Conservation (phyloP, 768 basidiomycete genomes). For the Mycena latifolia region DNA sequence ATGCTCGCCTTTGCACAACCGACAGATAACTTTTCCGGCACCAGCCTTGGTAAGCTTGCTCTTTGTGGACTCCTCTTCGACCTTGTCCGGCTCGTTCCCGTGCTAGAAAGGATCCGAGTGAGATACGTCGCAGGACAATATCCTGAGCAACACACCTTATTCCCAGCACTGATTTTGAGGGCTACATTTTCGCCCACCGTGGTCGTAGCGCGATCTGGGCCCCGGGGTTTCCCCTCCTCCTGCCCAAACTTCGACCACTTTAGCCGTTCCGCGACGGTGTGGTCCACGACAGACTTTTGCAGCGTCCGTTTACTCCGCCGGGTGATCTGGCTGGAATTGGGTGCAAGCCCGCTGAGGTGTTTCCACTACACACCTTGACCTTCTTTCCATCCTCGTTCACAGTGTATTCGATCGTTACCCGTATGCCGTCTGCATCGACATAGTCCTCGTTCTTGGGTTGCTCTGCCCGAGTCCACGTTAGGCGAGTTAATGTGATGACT, state of each 20-base stretch:
- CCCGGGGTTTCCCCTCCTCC: constrained; percentile 88
- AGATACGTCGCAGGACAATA: background rate
- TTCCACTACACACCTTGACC: constrained; percentile 77
- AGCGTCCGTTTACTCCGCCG: constrained; percentile 88
- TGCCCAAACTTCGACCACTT: constrained; percentile 95
- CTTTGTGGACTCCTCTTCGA: constrained; percentile 76
- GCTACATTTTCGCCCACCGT: constrained; percentile 81
- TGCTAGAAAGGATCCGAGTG: constrained; percentile 47
- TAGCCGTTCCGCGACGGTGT: constrained; percentile 93
- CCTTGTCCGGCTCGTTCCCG: constrained; percentile 72
- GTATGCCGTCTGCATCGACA: constrained; percentile 88
- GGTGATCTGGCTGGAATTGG: constrained; percentile 69
- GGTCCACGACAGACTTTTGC: constrained; percentile 94
- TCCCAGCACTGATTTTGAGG: constrained; percentile 66
- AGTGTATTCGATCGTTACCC: constrained; percentile 85
- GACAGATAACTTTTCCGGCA: constrained; percentile 90
- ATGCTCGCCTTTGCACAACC: constrained; percentile 96
- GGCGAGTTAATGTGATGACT: background rate
- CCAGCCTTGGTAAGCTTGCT: constrained; percentile 77
- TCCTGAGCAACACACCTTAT: constrained; percentile 58
- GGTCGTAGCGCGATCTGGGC: constrained; percentile 94
- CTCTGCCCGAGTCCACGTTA: constrained; percentile 43
- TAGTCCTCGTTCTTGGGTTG: constrained; percentile 75
- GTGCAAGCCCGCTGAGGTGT: background rate
- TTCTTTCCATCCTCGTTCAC: constrained; percentile 95